phyloP scores from a whole-genome alignment of 352 stramenopile species.

The Phytophthora brassicae region DNA sequence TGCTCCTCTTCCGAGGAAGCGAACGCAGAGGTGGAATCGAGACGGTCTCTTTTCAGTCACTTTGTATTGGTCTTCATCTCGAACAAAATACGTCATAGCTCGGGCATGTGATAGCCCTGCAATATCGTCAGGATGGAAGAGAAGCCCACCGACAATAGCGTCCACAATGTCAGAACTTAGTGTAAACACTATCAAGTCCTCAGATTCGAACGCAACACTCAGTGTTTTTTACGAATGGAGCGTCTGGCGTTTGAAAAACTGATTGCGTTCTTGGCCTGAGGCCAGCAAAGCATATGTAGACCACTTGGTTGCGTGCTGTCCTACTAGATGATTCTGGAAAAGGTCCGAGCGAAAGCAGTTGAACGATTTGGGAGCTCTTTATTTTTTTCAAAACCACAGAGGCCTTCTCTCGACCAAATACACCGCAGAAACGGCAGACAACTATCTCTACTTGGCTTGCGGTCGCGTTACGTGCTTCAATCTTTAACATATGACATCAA shows the following conservation, averaged over 20 bases:
- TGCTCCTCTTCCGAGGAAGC: conserved; percentile 12
- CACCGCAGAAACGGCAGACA: conserved; percentile 1
- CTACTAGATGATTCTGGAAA: not conserved
- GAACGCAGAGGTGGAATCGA: conserved; percentile 14
- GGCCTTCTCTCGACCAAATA: not conserved
- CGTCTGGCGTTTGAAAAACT: not conserved
- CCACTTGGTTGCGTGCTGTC: not conserved
- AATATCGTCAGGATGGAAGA: not conserved
- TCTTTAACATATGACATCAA: too few species aligned
- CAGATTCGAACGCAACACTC: not conserved
- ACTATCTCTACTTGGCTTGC: conserved; percentile 1
- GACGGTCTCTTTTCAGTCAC: conserved; percentile 14
- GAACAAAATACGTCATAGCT: not conserved
- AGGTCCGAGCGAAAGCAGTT: conserved; percentile 4
- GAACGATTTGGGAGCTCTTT: too few species aligned
- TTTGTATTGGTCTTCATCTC: conserved; percentile 1
- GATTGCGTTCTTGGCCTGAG: not conserved
- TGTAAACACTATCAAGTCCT: not conserved
- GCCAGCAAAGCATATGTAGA: not conserved
- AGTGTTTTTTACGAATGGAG: not conserved
- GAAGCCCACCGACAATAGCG: not conserved
- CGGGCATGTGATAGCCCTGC: not conserved
- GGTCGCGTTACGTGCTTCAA: not conserved
- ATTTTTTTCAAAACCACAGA: not conserved
- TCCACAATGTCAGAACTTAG: not conserved